Percentiles rank a stretch among this genome's conserved stretches.
phyloP scores from a whole-genome alignment of 306 rosid species.

The Quercus bicolor region DNA sequence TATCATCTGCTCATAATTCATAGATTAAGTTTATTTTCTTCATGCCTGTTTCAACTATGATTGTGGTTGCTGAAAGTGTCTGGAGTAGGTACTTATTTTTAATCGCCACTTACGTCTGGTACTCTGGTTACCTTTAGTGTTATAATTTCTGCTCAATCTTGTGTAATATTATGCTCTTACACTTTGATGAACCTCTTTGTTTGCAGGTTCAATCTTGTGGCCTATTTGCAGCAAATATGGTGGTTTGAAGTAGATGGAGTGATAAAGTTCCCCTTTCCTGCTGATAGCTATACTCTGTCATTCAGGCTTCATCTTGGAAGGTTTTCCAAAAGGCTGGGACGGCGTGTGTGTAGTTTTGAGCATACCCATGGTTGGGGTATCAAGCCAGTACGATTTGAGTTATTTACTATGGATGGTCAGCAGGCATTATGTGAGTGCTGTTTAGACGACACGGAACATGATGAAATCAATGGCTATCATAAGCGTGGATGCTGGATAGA shows the following conservation, averaged over 20 bases:
- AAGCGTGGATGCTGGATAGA: slow-evolving; percentile 89
- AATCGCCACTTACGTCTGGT: not conserved
- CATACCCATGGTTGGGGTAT: slow-evolving; percentile 94
- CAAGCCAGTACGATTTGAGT: slow-evolving; percentile 69
- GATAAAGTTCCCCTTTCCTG: slow-evolving; percentile 73
- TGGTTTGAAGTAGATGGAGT: slow-evolving; percentile 93
- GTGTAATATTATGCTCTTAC: not conserved
- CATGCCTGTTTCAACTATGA: not conserved
- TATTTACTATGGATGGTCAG: slow-evolving; percentile 76
- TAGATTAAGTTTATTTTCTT: not conserved
- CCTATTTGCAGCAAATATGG: slow-evolving; percentile 95
- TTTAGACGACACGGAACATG: slow-evolving; percentile 55
- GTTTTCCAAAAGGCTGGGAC: slow-evolving; percentile 75
- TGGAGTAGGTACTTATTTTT: not conserved
- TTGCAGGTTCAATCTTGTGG: slow-evolving; percentile 76
- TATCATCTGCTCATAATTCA: not conserved
- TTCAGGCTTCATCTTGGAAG: slow-evolving; percentile 89
- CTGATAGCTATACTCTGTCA: slow-evolving; percentile 72
- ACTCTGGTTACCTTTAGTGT: not conserved
- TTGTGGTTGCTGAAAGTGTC: not conserved
- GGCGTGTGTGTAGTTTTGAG: slow-evolving; percentile 71
- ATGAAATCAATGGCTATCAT: slow-evolving; percentile 48
- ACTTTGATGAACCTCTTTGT: slow-evolving; percentile 18
- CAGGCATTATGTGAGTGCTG: slow-evolving; percentile 56
- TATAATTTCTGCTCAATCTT: not conserved